Evolutionary conservation across 169 alveolate genomes (phyloP), one percentile per base, ranked within the genome.

Genomic region (Cryptosporidium muris): DNA sequence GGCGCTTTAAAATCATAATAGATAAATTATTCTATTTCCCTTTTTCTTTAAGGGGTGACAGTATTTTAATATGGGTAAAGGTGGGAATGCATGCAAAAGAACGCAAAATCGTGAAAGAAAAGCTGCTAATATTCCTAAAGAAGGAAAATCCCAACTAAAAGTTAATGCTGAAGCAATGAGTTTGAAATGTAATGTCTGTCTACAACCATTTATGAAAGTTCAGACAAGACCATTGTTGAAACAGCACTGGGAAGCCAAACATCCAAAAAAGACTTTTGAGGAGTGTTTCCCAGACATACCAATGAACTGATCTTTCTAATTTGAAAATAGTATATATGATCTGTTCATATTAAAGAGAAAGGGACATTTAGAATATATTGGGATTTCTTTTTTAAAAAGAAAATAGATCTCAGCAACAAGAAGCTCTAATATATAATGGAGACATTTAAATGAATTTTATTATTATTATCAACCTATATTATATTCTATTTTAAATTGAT

Each of bases 161-260:
- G 85, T 74, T 16, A 74, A 74, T 54, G 85, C 85, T 5, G 85
- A 74, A 34, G 85, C 85, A 3, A 74, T 74, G 85, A 74, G 85
- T 42, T 56, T 74, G 48, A 74, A 74, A 40, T 74, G 85, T 37
- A 66, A 74, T 34, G 54, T 74, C 12, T 74, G 85, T 34, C 47
- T 74, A 8, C 85, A 74, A 54, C 85, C 85, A 37, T 74, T 74
- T 54, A 74, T 74, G 85, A 74, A 74, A 42, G 85, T 74, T 34
- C 85, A 74, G 48, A 74, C 85, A 14, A 68, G 85, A 0, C 85
- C 85, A 47, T 49, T 74, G 5, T 48, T 74, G 67, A 74, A 58
- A 49, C 85, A 74, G 40, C 85, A 74, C 16, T 74, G 85, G 85
- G 85, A 74, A n/a, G 85, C 85, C 16, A 74, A 74, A 58, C 85